These are phyloP conservation scores for Aspergillus campestris DNA, from an alignment of 495 filamentous ascomycete species.

Conservation along the genomic window DNA sequence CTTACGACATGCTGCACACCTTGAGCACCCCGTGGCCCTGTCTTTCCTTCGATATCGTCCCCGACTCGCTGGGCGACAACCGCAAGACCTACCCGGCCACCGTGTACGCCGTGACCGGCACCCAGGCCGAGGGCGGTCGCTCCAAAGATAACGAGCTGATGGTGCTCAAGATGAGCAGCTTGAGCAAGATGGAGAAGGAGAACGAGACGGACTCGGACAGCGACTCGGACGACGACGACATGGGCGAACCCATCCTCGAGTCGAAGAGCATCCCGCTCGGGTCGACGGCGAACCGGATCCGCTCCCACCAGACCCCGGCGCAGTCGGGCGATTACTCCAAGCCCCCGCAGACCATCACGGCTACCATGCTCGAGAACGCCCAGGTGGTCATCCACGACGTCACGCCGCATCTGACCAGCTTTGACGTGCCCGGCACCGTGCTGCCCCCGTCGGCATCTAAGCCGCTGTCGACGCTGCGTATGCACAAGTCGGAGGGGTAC, in stretches of 20 bases:
- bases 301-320: constrained; percentile 65
- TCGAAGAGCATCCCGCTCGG: constrained; percentile 76
- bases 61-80: constrained; percentile 80
- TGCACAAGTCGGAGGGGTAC: constrained; percentile 91
- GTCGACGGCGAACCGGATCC: constrained; percentile 87
- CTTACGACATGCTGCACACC: constrained; percentile 94
- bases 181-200: constrained; percentile 77
- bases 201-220: constrained; percentile 63
- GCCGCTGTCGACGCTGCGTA: constrained; percentile 73
- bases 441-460: constrained; percentile 76
- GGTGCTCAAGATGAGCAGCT: constrained; percentile 88
- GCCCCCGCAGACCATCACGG: constrained; percentile 72
- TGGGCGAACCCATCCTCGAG: constrained; percentile 88
- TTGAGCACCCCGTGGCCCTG: constrained; percentile 92
- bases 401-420: constrained; percentile 73
- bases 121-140: constrained; percentile 70
- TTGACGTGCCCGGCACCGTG: constrained; percentile 76
- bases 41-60: constrained; percentile 87
- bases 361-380: constrained; percentile 82
- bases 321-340: constrained; percentile 52
- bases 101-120: constrained; percentile 87
- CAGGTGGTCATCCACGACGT: constrained; percentile 91
- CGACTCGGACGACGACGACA: constrained; percentile 67
- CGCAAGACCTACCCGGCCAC: constrained; percentile 86
- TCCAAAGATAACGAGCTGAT: constrained; percentile 84